Base-by-base conservation (phyloP, 2,329 filamentous ascomycete species). In the Fusarium multiceps region DNA sequence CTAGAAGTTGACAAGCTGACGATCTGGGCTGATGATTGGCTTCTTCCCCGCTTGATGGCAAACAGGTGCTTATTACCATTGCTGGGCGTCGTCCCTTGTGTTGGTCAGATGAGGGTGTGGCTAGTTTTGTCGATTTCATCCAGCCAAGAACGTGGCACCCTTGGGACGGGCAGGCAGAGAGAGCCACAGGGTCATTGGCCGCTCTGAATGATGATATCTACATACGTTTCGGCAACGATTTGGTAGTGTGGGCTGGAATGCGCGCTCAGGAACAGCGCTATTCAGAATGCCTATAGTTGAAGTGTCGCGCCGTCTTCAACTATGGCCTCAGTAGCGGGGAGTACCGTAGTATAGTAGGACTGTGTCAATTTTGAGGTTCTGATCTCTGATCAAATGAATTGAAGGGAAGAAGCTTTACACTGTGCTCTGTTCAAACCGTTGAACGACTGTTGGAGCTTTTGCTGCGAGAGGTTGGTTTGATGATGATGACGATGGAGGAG, bases 121-220 rank as follows among this genome's bases (percentile, higher is more conserved):
- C 43, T 56, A 64, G 32, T 21, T 43, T 20, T 43, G 61, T 67
- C 57, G 58, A 59, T 37, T 46, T 69, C 58, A 59, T 68, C 37
- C 46, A 68, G 55, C 68, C 68, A 66, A 68, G 61, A 62, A 63
- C 53, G 60, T 69, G 66, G 71, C 61, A 59, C 42, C 46, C 46
- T 54, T 68, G 59, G 55, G 47, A 54, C 28, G 46, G 58, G 28
- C 27, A 59, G 53, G 49, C 13, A 37, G n/a, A 58, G 54, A 48
- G 58, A 67, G 53, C 57, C 66, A 68, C 57, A 50, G 57, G 66
- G 28, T 56, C 53, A 70, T 28, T 55, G 61, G 45, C 55, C 55
- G 18, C 55, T 48, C 25, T 40, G 7, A 34, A 45, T 14, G 53
- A 46, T 50, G 27, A 28, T 20, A 40, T 25, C 25, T 25, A 42